Conservation (phyloP, 768 basidiomycete species). For the Suillus bovinus region DNA sequence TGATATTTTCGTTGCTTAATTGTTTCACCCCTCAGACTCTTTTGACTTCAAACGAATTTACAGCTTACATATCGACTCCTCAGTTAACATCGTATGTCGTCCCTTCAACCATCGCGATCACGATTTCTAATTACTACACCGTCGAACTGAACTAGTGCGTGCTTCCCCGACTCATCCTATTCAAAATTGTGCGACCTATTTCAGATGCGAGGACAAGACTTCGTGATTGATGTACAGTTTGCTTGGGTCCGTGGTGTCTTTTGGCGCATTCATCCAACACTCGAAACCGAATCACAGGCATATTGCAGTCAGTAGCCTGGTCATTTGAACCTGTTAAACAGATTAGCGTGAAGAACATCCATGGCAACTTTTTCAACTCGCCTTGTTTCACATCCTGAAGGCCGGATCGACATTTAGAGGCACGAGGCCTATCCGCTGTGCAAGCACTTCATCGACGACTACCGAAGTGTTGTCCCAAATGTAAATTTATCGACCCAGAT, state of each 20-base stretch:
- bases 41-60: too few species aligned
- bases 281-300: conserved; percentile 65
- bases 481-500: conserved; percentile 88
- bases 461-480: conserved; percentile 95
- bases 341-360: neutral
- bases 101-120: too few species aligned
- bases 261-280: conserved; percentile 55
- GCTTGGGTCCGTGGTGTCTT: conserved; percentile 51
- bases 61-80: too few species aligned
- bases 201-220: conserved; percentile 57
- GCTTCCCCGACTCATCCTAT: too few species aligned
- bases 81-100: too few species aligned
- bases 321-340: conserved; percentile 41
- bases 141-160: too few species aligned
- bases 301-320: conserved; percentile 83
- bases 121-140: too few species aligned
- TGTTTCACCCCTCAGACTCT: too few species aligned
- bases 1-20: too few species aligned
- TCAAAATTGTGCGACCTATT: too few species aligned
- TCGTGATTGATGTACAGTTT: conserved; percentile 75
- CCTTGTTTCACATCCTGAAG: conserved; percentile 50
- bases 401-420: conserved; percentile 87
- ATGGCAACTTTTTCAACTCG: conserved; percentile 20
- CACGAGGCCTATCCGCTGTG: conserved; percentile 89
- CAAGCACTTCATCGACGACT: conserved; percentile 90